phyloP scores from a whole-genome alignment of 163 green algal genomes.

The Scenedesmus sp. region DNA sequence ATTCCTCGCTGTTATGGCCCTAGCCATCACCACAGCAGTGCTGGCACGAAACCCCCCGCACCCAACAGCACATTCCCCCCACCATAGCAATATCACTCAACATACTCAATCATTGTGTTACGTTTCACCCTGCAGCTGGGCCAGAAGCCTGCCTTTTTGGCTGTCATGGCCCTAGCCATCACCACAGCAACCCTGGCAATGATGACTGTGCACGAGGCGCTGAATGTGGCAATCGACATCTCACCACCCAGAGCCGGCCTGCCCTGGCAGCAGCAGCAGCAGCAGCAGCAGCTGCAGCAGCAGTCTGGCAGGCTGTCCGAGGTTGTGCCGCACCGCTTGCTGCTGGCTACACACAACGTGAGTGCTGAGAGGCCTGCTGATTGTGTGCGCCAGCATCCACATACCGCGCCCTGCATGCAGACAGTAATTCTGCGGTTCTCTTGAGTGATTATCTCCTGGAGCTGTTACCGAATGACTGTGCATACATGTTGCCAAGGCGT shows the following conservation, averaged over 20 bases:
- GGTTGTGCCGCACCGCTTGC: conserved; percentile 17
- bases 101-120: background rate
- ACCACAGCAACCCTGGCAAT: background rate
- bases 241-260: background rate
- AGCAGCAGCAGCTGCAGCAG: background rate
- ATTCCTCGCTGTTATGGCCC: background rate
- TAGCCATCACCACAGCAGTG: background rate
- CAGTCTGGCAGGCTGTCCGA: background rate
- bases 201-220: background rate
- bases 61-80: too few relatives aligned
- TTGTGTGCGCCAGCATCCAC: background rate
- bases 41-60: background rate
- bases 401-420: background rate
- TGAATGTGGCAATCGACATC: background rate
- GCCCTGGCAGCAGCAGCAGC: conserved; percentile 45
- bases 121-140: background rate
- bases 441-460: too few relatives aligned
- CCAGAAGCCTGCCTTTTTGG: background rate
- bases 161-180: background rate
- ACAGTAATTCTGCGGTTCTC: too few relatives aligned
- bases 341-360: conserved; percentile 59
- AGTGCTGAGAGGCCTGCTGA: background rate
- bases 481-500: background rate
- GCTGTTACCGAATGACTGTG: background rate
- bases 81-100: too few relatives aligned